Base-by-base conservation (phyloP, 2,329 filamentous ascomycete species). In the Neodidymelliopsis sp. region DNA sequence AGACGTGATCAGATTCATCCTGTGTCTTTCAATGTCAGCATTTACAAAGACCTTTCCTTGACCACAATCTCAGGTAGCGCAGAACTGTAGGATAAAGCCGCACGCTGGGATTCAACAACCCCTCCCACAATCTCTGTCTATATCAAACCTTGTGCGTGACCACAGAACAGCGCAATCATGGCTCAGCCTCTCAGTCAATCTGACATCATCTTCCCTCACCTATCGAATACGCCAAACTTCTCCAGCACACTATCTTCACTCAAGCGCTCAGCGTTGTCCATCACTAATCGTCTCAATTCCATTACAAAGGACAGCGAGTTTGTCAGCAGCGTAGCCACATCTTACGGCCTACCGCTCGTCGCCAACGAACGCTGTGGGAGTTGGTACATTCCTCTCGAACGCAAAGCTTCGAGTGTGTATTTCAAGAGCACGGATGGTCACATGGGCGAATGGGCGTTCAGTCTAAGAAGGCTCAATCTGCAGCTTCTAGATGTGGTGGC, bases 341-440 rank as follows among this genome's bases (percentile, higher is more conserved):
- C 80, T 0, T 84, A 79, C 59, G 57, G 64, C 3, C 77, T 93
- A 1, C 91, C 91, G 0, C 77, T 97, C 1, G 79, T 97, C 11
- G 91, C 93, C 22, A 99, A 99, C 68, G 92, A 97, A 77, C 84
- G 94, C 51, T 97, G 94, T 71, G 94, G 94, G 0, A 93, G 90
- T 73, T 99, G 94, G 94, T 97, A 97, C 71, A 88, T 97, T 19
- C 74, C 76, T 2, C 87, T 87, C 0, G 72, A 72, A 6, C 65
- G 66, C 19, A 94, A 93, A 73, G 75, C 69, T 1, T 89, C 84
- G 23, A 91, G 89, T 57, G 90, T 88, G 23, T 99, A 97, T 74
- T 99, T 97, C 76, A 99, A 99, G 79, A 96, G 90, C 74, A 99
- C 94, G 2, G 94, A 99, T 75, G 94, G 94, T 1, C 94, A 99